phyloP scores from a whole-genome alignment of 2,329 filamentous ascomycete species.

The Neonectria neomacrospora region DNA sequence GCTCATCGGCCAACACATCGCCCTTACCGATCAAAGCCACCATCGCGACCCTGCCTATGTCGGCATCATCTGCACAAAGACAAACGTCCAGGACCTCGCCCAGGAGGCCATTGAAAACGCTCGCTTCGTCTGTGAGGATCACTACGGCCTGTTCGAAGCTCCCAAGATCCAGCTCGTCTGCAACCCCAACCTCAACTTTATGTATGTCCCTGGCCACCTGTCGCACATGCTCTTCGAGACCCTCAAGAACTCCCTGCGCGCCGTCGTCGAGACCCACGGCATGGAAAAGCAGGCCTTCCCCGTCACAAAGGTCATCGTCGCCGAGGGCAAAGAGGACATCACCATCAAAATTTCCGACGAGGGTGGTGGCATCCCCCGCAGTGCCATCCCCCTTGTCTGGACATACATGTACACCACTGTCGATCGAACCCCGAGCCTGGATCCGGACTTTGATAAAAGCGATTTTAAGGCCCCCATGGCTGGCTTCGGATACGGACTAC shows the following conservation, averaged over 20 bases:
- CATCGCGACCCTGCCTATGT: constrained; percentile 93
- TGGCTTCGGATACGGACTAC: constrained; percentile 96
- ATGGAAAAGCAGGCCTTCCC: constrained; percentile 97
- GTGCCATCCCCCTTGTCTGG: constrained; percentile 97
- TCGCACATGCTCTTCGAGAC: constrained; percentile 99
- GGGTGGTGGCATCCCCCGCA: constrained; percentile 93
- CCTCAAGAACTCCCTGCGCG: constrained; percentile 96
- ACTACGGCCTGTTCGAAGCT: constrained; percentile 96
- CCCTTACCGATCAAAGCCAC: constrained; percentile 91
- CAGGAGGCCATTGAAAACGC: constrained; percentile 99
- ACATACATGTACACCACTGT: constrained; percentile 99
- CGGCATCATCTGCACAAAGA: constrained; percentile 98
- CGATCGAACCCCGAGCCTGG: constrained; percentile 91
- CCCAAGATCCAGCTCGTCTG: constrained; percentile 97
- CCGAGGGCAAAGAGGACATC: constrained; percentile 97
- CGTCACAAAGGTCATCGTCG: constrained; percentile 96
- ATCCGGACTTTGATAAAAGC: constrained; percentile 98
- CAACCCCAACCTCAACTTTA: constrained; percentile 93
- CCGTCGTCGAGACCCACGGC: constrained; percentile 94
- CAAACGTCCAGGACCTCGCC: constrained; percentile 93
- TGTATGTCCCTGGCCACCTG: constrained; percentile 99
- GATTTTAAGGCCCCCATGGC: constrained; percentile 99
- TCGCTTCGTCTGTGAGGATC: constrained; percentile 98
- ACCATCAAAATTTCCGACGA: constrained; percentile 99
- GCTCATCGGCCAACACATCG: constrained; percentile 98